phyloP scores from a whole-genome alignment of 2,329 filamentous ascomycete species.

The Neodidymelliopsis sp. region DNA sequence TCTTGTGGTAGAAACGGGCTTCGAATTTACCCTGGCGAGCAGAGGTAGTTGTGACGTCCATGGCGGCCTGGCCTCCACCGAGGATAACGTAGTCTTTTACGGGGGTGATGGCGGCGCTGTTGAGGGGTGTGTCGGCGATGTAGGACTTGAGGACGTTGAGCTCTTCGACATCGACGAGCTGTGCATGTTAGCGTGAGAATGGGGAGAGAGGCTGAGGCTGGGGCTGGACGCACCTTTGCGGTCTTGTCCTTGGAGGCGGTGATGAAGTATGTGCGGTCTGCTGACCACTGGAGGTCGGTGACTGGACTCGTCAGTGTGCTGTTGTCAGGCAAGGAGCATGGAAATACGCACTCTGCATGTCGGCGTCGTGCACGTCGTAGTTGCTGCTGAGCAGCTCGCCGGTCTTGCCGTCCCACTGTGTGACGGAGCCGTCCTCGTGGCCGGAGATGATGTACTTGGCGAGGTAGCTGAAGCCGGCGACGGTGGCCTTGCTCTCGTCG shows the following conservation, averaged over 20 bases:
- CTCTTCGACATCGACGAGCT: conserved; percentile 84
- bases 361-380: conserved; percentile 84
- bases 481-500: conserved; percentile 91
- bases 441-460: conserved; percentile 96
- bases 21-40: conserved; percentile 98
- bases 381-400: conserved; percentile 82
- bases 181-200: conserved; percentile 10
- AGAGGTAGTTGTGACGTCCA: conserved; percentile 96
- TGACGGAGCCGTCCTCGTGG: conserved; percentile 94
- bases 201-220: neutral
- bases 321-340: neutral
- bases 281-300: conserved; percentile 93
- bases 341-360: conserved; percentile 71
- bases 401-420: conserved; percentile 89
- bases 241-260: conserved; percentile 98
- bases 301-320: conserved; percentile 74
- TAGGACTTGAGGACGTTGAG: conserved; percentile 95
- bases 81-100: conserved; percentile 99
- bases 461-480: conserved; percentile 95
- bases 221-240: conserved; percentile 71
- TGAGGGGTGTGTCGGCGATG: conserved; percentile 89
- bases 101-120: conserved; percentile 90
- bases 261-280: conserved; percentile 97
- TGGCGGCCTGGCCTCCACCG: conserved; percentile 96
- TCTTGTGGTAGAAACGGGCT: conserved; percentile 99